phyloP scores from a whole-genome alignment of 305 asterid species.

The Rubia peregrina region DNA sequence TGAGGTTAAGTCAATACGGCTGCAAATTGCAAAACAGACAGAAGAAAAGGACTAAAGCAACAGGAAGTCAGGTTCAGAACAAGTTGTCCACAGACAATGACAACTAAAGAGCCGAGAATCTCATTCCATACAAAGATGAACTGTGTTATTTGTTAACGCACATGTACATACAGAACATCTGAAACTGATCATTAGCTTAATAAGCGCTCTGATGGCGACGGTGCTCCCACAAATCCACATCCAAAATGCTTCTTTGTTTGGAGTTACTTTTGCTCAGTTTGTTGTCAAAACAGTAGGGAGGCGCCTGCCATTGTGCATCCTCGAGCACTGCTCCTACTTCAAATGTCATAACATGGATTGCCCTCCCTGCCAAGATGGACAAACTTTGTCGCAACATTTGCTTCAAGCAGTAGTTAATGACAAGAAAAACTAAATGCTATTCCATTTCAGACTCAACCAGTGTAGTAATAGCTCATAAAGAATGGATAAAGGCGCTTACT shows the following conservation, averaged over 20 bases:
- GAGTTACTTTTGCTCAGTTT: neutral
- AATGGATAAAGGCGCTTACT: neutral
- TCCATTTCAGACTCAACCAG: neutral
- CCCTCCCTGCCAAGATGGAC: conserved; percentile 45
- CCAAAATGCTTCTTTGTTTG: neutral
- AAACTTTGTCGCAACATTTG: neutral
- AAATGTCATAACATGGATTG: conserved; percentile 83
- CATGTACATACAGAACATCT: neutral
- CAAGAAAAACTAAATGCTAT: neutral
- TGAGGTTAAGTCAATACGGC: neutral
- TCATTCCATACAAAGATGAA: neutral
- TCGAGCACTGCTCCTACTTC: conserved; percentile 88
- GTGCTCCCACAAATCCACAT: neutral
- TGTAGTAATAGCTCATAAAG: neutral
- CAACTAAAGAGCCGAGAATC: neutral
- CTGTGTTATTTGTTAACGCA: neutral
- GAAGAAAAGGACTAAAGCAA: neutral
- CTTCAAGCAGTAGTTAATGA: neutral
- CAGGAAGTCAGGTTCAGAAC: neutral
- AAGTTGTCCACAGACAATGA: too few relatives aligned
- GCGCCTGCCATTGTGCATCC: conserved; percentile 76
- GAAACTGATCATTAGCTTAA: neutral
- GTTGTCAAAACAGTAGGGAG: conserved; percentile 53
- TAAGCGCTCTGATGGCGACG: neutral
- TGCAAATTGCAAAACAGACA: neutral